Evolutionary conservation across 2,329 filamentous ascomycete species (phyloP).

Genomic region (Penicillium decumbens): DNA sequence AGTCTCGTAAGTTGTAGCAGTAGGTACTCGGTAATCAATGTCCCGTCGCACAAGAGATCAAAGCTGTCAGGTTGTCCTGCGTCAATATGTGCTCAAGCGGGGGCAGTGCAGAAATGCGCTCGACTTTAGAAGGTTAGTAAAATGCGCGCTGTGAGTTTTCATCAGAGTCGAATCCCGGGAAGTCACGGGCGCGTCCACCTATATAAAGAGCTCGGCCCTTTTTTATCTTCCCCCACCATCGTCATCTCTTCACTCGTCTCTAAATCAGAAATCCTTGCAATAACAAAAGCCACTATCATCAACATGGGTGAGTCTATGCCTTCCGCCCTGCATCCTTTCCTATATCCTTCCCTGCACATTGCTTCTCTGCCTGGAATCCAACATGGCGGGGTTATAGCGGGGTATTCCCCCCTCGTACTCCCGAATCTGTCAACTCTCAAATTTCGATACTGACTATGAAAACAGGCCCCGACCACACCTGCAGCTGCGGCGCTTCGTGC

Average conservation of each 20-base stretch:
- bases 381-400: conserved; percentile 22
- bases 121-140: neutral
- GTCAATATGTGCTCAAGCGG: conserved; percentile 23
- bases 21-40: neutral
- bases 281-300: conserved; percentile 1
- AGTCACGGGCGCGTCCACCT: conserved; percentile 19
- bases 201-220: conserved; percentile 19
- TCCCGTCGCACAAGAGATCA: neutral
- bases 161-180: conserved; percentile 6
- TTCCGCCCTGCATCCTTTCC: neutral
- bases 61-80: conserved; percentile 5
- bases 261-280: neutral
- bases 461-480: conserved; percentile 35
- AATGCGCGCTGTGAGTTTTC: neutral
- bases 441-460: conserved; percentile 11
- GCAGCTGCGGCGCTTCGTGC: conserved; percentile 41
- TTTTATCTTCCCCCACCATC: conserved; percentile 2
- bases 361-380: neutral
- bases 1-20: no score
- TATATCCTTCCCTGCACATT: neutral
- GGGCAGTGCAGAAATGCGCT: conserved; percentile 28
- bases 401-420: conserved; percentile 7
- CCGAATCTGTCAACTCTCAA: neutral
- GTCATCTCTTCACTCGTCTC: neutral
- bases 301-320: conserved; percentile 25